These are phyloP conservation scores for Polytolypa hystricis DNA, from an alignment of 2,329 filamentous ascomycete genomes.

Conservation along the genomic window DNA sequence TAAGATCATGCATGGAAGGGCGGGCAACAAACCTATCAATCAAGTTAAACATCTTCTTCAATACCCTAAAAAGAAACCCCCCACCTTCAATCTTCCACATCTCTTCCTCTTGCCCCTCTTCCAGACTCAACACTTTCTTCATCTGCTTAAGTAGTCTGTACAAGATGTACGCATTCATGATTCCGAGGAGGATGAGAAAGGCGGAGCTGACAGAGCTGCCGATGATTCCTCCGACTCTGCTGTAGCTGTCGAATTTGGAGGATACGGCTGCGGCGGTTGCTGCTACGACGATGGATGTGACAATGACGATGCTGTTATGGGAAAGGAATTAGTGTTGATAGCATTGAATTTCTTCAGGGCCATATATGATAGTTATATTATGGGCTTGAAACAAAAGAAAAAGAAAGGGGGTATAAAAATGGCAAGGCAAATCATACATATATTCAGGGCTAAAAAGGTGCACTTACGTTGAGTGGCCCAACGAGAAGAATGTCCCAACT, in stretches of 20 bases:
- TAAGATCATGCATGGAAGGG: not conserved
- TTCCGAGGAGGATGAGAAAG: slow-evolving; percentile 70
- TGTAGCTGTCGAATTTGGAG: slow-evolving; percentile 68
- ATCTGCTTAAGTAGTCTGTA: slow-evolving; percentile 64
- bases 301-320: slow-evolving; percentile 55
- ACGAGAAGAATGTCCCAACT: slow-evolving; percentile 86
- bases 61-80: slow-evolving; percentile 60
- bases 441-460: not conserved
- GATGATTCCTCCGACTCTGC: slow-evolving; percentile 72
- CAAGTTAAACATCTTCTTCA: slow-evolving; percentile 66
- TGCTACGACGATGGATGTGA: slow-evolving; percentile 85
- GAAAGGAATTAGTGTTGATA: slow-evolving; percentile 6
- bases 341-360: too few species aligned
- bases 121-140: slow-evolving; percentile 44
- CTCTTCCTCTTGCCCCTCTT: slow-evolving; percentile 36
- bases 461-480: slow-evolving; percentile 70
- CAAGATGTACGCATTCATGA: slow-evolving; percentile 78
- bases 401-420: too few species aligned
- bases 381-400: too few species aligned
- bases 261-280: slow-evolving; percentile 78
- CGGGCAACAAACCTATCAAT: slow-evolving; percentile 38
- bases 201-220: slow-evolving; percentile 77
- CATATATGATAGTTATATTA: too few species aligned
- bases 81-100: slow-evolving; percentile 63
- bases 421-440: too few species aligned